Evolutionary conservation across 371 early-diverging fungal genomes (phyloP), one percentile per base, ranked within the genome.

Genomic region (Batrachochytrium dendrobatidis): DNA sequence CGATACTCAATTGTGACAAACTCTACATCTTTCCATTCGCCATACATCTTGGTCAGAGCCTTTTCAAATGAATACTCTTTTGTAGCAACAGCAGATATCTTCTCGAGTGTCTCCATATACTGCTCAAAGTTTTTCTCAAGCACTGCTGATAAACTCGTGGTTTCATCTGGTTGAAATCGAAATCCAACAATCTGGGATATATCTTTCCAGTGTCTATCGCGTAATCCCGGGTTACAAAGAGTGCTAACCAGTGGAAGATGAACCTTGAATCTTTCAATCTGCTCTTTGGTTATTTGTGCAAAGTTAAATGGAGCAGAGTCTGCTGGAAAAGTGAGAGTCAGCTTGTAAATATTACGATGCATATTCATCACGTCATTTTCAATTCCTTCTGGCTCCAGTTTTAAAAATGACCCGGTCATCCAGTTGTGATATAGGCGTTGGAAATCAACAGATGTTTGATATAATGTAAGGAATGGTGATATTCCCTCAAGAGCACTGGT

Each of bases 61-160:
- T 79, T 79, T 52, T 79, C 80, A 56, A 79, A 75, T 44, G 80
- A 75, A 56, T 71, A 75, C 56, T 79, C 80, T 52, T 79, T 79
- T 18, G 75, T 69, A 12, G 80, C 80, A 12, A 71, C 72, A 0
- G 69, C 64, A 32, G 70, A 68, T 26, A 79, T 71, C 45, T 65
- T 48, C 46, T 79, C 77, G 48, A 79, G 57, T 28, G 63, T 53
- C 33, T 64, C 71, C 72, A 75, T 75, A 57, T 71, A 73, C 50
- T 68, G 69, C 3, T 55, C 53, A n/a, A 79, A 56, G 46, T 75
- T 77, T 3, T 72, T 46, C 52, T 79, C 77, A 2, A 79, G 65
- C 32, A 79, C 74, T 20, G 64, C 59, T 46, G 65, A 59, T 12
- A 79, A 58, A 34, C 72, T 75, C 3, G 80, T 76, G 17, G 66